These are phyloP conservation scores for Scheffersomyces segobiensis DNA, from an alignment of 1,139 yeast genomes.

Conservation along the genomic window DNA sequence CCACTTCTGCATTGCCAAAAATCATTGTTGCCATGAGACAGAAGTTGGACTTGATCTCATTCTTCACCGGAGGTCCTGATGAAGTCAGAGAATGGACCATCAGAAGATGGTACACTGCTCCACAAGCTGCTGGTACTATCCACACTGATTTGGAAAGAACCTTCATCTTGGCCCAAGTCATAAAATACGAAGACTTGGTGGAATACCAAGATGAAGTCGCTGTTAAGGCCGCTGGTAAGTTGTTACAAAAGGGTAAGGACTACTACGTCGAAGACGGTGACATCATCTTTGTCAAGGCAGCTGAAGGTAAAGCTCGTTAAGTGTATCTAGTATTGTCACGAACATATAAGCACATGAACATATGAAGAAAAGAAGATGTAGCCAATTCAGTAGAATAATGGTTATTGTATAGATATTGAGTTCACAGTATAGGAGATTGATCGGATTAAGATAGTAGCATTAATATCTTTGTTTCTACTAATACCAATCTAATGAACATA, in stretches of 20 bases:
- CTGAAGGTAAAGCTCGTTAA: slow-evolving; percentile 83
- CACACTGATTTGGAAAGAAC: slow-evolving; percentile 62
- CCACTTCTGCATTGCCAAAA: slow-evolving; percentile 85
- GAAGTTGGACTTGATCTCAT: slow-evolving; percentile 78
- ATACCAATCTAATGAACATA: too few relatives aligned
- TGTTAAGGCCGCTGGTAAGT: slow-evolving; percentile 92
- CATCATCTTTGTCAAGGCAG: slow-evolving; percentile 90
- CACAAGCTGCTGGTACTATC: slow-evolving; percentile 87
- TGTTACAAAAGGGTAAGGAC: slow-evolving; percentile 93
- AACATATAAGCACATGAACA: not conserved
- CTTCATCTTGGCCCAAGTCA: slow-evolving; percentile 51
- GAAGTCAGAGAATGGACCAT: slow-evolving; percentile 91
- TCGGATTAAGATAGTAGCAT: too few relatives aligned
- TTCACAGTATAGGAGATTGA: too few relatives aligned
- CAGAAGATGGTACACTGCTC: slow-evolving; percentile 81
- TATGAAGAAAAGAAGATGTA: not conserved
- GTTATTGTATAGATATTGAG: too few relatives aligned
- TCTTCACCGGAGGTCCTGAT: slow-evolving; percentile 82
- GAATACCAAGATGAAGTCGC: slow-evolving; percentile 83
- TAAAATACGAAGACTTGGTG: slow-evolving; percentile 54
- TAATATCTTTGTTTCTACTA: too few relatives aligned
- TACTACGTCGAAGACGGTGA: slow-evolving; percentile 89
- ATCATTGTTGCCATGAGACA: slow-evolving; percentile 82
- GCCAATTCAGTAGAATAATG: not conserved
- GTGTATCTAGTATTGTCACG: slow-evolving; percentile 1